Evolutionary conservation across 345 rosid genomes (phyloP).

Genomic region (Sisymbrium altissimum): DNA sequence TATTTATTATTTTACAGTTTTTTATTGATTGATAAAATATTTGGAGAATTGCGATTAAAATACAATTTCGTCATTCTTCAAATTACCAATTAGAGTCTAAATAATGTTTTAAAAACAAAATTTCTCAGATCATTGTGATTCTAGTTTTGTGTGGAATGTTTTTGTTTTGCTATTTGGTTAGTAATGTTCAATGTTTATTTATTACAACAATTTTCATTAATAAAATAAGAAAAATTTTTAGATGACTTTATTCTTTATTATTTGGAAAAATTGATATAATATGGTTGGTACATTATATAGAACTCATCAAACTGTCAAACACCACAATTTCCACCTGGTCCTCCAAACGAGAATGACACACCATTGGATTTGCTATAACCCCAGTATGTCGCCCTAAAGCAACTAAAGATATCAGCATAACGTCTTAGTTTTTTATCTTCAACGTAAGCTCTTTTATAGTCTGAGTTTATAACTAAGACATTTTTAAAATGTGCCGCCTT

Average conservation of each 20-base stretch:
- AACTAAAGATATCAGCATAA: neutral
- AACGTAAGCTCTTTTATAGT: neutral
- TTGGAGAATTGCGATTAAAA: too few species aligned
- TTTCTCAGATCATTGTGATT: too few species aligned
- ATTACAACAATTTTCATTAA: neutral
- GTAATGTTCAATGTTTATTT: neutral
- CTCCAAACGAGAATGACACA: neutral
- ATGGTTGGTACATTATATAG: neutral
- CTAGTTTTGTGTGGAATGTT: neutral
- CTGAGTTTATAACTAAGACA: neutral
- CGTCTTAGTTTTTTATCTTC: neutral
- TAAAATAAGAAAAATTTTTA: neutral
- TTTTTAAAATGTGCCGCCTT: neutral
- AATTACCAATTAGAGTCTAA: too few species aligned
- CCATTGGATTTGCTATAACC: neutral
- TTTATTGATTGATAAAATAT: too few species aligned
- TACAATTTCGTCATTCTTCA: too few species aligned
- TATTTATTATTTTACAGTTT: too few species aligned
- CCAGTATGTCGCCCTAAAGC: neutral
- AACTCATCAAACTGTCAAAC: neutral
- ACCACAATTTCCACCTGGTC: constrained; percentile 21
- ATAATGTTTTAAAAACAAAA: too few species aligned
- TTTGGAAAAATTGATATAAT: neutral
- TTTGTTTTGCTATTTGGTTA: neutral
- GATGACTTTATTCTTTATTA: neutral